Percentiles rank a stretch among this genome's conserved stretches.
phyloP scores from a whole-genome alignment of 2,329 filamentous ascomycete genomes.

The Sclerotinia subarctica region DNA sequence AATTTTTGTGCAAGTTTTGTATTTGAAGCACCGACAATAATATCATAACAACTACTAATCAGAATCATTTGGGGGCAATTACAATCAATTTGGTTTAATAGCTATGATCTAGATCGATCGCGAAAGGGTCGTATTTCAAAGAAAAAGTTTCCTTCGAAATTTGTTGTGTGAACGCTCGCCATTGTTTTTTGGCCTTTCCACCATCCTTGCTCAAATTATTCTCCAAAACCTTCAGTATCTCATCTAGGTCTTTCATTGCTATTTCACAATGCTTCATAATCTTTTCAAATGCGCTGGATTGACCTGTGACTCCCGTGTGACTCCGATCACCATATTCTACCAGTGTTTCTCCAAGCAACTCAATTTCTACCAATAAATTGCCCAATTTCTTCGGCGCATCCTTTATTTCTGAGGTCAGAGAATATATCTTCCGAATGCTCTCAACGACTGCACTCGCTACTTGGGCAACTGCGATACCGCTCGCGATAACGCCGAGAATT shows the following conservation, averaged over 20 bases:
- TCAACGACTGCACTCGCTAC: neutral
- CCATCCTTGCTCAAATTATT: neutral
- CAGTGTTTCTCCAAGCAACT: neutral
- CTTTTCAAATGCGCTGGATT: neutral
- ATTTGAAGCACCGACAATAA: no score
- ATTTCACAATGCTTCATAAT: neutral
- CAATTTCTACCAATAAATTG: neutral
- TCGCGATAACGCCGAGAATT: neutral
- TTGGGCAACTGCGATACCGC: conserved; percentile 8
- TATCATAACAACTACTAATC: no score
- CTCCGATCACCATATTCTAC: neutral
- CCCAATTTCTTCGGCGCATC: neutral
- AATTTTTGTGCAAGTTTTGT: no score
- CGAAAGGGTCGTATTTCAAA: no score
- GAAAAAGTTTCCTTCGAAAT: no score
- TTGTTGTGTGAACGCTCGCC: neutral
- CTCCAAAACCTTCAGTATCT: neutral
- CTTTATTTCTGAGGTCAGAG: neutral
- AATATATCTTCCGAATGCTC: neutral
- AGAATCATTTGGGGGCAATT: no score
- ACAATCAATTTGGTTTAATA: no score
- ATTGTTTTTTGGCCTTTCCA: neutral
- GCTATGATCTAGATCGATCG: no score
- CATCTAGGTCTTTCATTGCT: neutral
- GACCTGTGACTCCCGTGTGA: no score